Base-by-base conservation (phyloP, 2,329 filamentous ascomycete species). In the Basipetospora sp. region DNA sequence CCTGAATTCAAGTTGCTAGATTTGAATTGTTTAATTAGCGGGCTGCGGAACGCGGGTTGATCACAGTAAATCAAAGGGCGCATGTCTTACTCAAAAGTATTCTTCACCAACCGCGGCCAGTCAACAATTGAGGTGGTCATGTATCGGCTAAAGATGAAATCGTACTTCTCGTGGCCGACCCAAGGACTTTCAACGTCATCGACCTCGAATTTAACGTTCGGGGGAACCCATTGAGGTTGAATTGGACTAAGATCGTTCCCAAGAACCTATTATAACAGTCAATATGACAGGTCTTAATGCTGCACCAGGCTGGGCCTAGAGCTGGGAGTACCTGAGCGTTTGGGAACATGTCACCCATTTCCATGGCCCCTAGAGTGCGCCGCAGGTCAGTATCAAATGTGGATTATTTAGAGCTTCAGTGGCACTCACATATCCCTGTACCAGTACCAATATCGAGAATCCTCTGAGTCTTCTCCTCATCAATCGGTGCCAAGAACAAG, bases 71-170 rank as follows among this genome's bases (percentile, higher is more conserved):
- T n/a, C n/a, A n/a, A n/a, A n/a, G n/a, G n/a, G n/a, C n/a, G n/a
- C n/a, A 31, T n/a, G 17, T 9, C 32, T 34, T 27, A 71, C 67
- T 65, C 60, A 29, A 63, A 55, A 2, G 61, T 56, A 40, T 62
- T 59, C 11, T 53, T 51, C 40, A 74, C 60, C 1, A 75, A 49
- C 13, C 49, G 56, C 2, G 59, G 59, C 70, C 71, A 76, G 46
- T 75, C 60, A 35, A 62, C 65, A 41, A 76, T 67, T 3, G 64
- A 67, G 58, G 67, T 63, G 13, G 69, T 64, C 1, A 69, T 67
- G 40, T 71, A 64, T 3, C 74, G 61, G n/a, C 67, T 64, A 48
- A 77, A 72, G 26, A 77, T 64, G 42, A 73, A 74, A 49, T 77
- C 71, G 39, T 74, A 77, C 8, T 27, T 27, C 35, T 66, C 60